These are phyloP conservation scores for Stachybotrys echinatus DNA, from an alignment of 2,329 filamentous ascomycete species.

Conservation along the genomic window DNA sequence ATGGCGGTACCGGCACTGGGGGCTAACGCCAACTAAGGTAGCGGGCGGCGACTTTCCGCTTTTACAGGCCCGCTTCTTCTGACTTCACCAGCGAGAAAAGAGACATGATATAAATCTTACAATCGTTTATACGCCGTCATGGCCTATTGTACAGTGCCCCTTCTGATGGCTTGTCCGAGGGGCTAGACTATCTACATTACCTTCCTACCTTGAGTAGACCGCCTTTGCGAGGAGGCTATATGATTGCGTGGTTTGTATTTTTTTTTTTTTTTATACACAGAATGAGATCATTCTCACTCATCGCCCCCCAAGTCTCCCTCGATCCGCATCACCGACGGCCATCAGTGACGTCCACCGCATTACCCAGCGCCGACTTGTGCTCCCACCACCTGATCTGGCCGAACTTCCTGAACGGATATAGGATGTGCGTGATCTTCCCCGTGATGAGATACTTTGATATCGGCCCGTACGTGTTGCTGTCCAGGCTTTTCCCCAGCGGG, in stretches of 20 bases:
- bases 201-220: too few species aligned
- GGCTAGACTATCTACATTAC: too few species aligned
- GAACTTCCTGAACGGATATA: slow-evolving; percentile 62
- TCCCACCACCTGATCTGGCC: slow-evolving; percentile 56
- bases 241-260: too few species aligned
- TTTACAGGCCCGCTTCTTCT: background rate
- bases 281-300: background rate
- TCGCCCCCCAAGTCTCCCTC: too few species aligned
- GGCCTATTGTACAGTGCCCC: too few species aligned
- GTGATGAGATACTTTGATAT: slow-evolving; percentile 70
- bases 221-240: too few species aligned
- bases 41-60: background rate
- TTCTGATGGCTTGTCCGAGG: too few species aligned
- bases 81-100: too few species aligned
- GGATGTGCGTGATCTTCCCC: slow-evolving; percentile 66
- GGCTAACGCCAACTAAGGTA: too few species aligned
- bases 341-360: background rate
- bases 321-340: background rate
- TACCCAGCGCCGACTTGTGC: slow-evolving; percentile 25
- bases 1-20: background rate
- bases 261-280: too few species aligned
- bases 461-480: slow-evolving; percentile 90
- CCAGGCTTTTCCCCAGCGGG: slow-evolving; percentile 60
- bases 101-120: too few species aligned
- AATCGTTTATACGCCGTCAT: too few species aligned